A percentile compares a stretch with the other conserved stretches of the same genome.
phyloP scores from a whole-genome alignment of 2,329 filamentous ascomycete species.

The Trichophyton equinum region DNA sequence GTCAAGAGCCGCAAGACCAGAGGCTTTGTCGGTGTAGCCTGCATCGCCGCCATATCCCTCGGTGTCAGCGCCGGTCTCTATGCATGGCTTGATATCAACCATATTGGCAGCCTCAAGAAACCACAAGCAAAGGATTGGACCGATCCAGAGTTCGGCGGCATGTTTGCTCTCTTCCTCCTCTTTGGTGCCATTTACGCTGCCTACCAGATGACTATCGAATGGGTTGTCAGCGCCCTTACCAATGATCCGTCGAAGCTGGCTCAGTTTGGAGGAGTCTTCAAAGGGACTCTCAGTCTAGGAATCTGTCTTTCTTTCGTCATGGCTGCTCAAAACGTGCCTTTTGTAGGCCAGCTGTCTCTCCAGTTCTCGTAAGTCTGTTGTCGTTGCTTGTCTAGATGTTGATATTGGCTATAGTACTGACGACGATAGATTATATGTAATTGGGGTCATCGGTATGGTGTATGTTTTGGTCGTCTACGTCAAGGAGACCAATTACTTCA shows the following conservation, averaged over 20 bases:
- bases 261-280: conserved; percentile 75
- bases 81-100: conserved; percentile 46
- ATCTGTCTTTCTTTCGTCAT: conserved; percentile 42
- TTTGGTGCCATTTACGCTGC: conserved; percentile 75
- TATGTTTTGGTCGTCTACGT: not conserved
- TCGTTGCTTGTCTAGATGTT: too few relatives aligned
- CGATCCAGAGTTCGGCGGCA: conserved; percentile 12
- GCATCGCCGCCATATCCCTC: conserved; percentile 32
- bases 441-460: not conserved
- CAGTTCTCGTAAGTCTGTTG: not conserved
- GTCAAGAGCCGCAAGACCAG: conserved; percentile 44
- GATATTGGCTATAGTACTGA: not conserved
- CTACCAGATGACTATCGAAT: conserved; percentile 61
- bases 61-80: conserved; percentile 57
- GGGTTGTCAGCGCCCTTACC: conserved; percentile 75
- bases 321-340: not conserved
- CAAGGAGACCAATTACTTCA: not conserved
- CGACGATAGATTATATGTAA: not conserved
- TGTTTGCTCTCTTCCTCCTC: conserved; percentile 32
- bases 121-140: conserved; percentile 10
- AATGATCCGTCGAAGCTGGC: conserved; percentile 77
- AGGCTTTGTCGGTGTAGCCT: conserved; percentile 33
- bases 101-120: not conserved
- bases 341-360: not conserved
- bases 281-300: conserved; percentile 67